Base-by-base conservation (phyloP, 2,329 filamentous ascomycete genomes). In the Alternaria angustiovoidea region DNA sequence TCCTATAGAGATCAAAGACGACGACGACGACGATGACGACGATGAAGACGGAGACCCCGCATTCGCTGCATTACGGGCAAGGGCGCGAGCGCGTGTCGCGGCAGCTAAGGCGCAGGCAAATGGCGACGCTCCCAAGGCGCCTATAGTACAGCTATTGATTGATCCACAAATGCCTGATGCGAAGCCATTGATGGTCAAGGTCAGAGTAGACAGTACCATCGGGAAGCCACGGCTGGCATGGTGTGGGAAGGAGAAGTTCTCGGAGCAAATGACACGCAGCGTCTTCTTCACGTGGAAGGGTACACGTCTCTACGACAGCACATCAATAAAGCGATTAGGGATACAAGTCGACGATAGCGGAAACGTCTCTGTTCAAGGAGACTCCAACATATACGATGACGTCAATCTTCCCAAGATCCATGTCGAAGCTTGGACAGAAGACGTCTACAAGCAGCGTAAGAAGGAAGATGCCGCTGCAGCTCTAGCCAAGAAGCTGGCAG, bases 211-310 rank as follows among this genome's bases (percentile, higher is more conserved):
- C 34, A 91, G 92, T 71, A 82, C 85, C 2, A 81, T 97, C 6
- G 85, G 86, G 61, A 81, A 90, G 57, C 87, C 94, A 6, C 86
- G 89, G 42, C 75, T 87, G 38, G 87, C 86, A 12, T 97, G 93
- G 91, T 87, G 90, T 68, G 79, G 82, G 12, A 83, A 84, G 54
- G 89, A 94, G 72, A 76, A 75, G 1, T 84, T 88, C 47, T 77
- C 81, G 2, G 77, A 81, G 2, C 81, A 85, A 3, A 75, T 84
- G 24, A 78, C 83, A 2, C 79, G 84, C 5, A 80, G 82, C 1
- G 81, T 96, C 18, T 90, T 95, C 69, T 84, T 98, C 56, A 95
- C 92, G 0, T 97, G 92, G 89, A 89, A 89, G 64, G 85, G 87
- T 26, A 87, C 87, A 59, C 87, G 87, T 60, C 79, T 97, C 3